A percentile compares a stretch with the other conserved stretches of the same genome.
These are phyloP conservation scores for Talaromyces borbonicus DNA, from an alignment of 495 filamentous ascomycete genomes.

Conservation along the genomic window DNA sequence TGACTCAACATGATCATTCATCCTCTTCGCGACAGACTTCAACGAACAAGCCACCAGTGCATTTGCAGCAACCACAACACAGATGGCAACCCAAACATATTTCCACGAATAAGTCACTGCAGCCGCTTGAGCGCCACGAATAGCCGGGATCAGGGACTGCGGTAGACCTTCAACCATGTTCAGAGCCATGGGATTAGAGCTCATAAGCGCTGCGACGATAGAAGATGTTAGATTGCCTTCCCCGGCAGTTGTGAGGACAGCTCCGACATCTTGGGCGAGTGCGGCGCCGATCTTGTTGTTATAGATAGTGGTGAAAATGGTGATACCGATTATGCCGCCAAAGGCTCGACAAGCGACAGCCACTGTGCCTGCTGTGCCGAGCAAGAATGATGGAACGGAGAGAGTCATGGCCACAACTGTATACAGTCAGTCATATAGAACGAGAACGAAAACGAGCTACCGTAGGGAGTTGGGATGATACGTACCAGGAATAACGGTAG, in stretches of 20 bases:
- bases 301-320: constrained; percentile 3
- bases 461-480: background rate
- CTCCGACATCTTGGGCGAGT: background rate
- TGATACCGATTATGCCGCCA: constrained; percentile 2
- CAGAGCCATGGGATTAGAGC: background rate
- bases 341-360: background rate
- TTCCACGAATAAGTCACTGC: background rate
- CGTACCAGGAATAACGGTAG: constrained; percentile 1
- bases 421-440: background rate
- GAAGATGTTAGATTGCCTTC: background rate
- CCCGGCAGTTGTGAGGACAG: background rate
- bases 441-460: no score
- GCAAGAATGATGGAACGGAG: constrained; percentile 1
- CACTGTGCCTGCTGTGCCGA: constrained; percentile 1
- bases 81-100: constrained; percentile 3
- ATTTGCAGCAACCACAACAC: constrained; percentile 1
- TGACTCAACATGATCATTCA: constrained; percentile 5
- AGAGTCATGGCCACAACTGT: constrained; percentile 1
- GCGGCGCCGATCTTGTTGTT: constrained; percentile 2
- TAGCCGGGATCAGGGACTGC: background rate
- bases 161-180: constrained; percentile 1
- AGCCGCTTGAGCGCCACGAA: background rate
- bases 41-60: constrained; percentile 3
- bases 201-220: background rate
- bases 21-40: constrained; percentile 1